These are phyloP conservation scores for Sugiyamaella sp. DNA, from an alignment of 1,139 yeast species.

Conservation along the genomic window DNA sequence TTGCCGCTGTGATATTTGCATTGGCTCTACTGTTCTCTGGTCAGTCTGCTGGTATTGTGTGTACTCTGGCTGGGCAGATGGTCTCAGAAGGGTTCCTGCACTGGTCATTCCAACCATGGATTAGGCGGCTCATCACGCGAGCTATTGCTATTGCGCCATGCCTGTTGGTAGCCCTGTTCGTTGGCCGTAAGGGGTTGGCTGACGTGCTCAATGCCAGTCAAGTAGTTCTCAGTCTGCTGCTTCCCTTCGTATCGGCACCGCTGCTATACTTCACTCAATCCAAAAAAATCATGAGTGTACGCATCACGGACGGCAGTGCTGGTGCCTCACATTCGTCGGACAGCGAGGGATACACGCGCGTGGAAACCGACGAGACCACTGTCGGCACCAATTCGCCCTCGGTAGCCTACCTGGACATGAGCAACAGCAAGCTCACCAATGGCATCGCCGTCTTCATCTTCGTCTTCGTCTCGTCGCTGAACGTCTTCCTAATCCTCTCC, in stretches of 20 bases:
- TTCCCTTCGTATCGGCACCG: constrained; percentile 92
- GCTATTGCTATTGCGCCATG: constrained; percentile 88
- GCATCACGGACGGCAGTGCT: constrained; percentile 24
- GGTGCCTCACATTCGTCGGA: constrained; percentile 13
- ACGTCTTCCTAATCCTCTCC: constrained; percentile 67
- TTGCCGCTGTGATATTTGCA: constrained; percentile 92
- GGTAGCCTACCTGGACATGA: constrained; percentile 52
- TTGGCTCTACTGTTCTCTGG: constrained; percentile 93
- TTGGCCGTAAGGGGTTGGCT: constrained; percentile 87
- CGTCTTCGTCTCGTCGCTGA: constrained; percentile 70
- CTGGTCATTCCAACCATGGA: constrained; percentile 86
- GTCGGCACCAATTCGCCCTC: constrained; percentile 3
- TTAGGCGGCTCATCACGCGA: constrained; percentile 81
- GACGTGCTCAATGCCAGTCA: constrained; percentile 82
- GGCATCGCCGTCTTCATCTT: constrained; percentile 64
- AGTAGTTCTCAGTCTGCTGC: constrained; percentile 78
- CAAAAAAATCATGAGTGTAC: constrained; percentile 75
- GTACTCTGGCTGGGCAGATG: constrained; percentile 96
- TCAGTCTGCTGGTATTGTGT: constrained; percentile 97
- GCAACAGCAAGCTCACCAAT: constrained; percentile 64
- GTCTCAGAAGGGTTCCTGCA: constrained; percentile 90
- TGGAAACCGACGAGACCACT: constrained; percentile 16
- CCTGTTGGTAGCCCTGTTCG: constrained; percentile 68
- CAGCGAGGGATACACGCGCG: constrained; percentile 11
- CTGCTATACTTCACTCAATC: constrained; percentile 80